Conservation (phyloP, 345 rosid genomes). For the Rhodomyrtus tomentosa region DNA sequence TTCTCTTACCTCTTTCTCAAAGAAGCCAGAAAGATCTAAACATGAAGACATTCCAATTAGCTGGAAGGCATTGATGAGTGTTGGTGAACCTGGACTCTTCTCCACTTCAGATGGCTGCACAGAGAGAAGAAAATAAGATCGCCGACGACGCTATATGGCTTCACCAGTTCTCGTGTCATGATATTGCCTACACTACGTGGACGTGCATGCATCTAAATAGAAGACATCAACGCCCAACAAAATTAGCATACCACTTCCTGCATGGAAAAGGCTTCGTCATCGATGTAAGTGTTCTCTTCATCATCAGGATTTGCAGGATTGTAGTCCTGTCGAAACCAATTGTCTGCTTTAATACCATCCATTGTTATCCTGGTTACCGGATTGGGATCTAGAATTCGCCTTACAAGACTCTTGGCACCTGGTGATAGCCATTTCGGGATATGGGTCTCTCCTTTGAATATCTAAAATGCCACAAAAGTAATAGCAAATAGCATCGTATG, state of each 20-base stretch:
- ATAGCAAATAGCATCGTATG: neutral
- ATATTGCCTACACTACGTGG: neutral
- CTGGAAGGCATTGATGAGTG: constrained; percentile 76
- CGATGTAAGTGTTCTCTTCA: constrained; percentile 48
- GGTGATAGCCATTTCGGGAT: constrained; percentile 72
- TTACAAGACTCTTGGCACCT: constrained; percentile 67
- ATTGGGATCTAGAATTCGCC: constrained; percentile 78
- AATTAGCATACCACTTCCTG: constrained; percentile 40
- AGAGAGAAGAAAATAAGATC: neutral
- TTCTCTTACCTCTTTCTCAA: constrained; percentile 65
- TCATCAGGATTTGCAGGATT: constrained; percentile 47
- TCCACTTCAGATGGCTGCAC: constrained; percentile 41
- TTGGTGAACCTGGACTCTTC: constrained; percentile 43
- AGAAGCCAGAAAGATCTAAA: constrained; percentile 91
- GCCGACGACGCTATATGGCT: neutral
- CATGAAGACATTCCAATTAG: constrained; percentile 94
- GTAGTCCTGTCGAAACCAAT: constrained; percentile 72
- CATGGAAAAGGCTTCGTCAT: constrained; percentile 41
- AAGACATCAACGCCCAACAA: neutral
- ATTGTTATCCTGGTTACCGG: constrained; percentile 57
- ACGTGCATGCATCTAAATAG: neutral
- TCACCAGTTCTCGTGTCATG: neutral
- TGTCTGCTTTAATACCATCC: constrained; percentile 48
- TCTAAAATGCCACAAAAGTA: constrained; percentile 22
- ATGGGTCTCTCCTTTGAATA: constrained; percentile 77